A percentile compares a stretch with the other conserved stretches of the same genome.
phyloP scores from a whole-genome alignment of 345 rosid genomes.

The Moringa oleifera region DNA sequence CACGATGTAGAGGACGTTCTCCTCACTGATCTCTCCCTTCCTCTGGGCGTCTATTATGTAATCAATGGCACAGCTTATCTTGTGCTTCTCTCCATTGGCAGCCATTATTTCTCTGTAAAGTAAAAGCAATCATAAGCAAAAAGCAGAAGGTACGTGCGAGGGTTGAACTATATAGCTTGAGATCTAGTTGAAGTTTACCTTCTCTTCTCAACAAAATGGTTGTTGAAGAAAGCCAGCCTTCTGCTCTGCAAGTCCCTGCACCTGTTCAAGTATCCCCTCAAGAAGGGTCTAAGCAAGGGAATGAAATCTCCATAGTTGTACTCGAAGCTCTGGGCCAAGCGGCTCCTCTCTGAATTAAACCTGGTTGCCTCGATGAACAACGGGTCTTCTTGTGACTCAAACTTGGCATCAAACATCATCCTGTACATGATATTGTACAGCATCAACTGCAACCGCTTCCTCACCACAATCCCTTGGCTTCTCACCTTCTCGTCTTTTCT shows the following conservation, averaged over 20 bases:
- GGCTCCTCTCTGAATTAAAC: conserved; percentile 55
- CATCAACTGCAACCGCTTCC: conserved; percentile 56
- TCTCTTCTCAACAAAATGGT: conserved; percentile 37
- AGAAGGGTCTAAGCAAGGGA: conserved; percentile 52
- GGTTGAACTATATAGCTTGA: too few relatives aligned
- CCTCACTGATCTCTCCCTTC: conserved; percentile 59
- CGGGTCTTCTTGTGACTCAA: conserved; percentile 43
- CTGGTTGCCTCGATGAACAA: conserved; percentile 44
- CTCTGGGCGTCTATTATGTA: conserved; percentile 48
- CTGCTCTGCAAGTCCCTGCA: conserved; percentile 54
- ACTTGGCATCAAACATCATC: conserved; percentile 58
- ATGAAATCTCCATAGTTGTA: conserved; percentile 68
- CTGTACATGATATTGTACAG: conserved; percentile 60
- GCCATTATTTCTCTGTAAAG: conserved; percentile 40
- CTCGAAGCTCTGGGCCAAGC: conserved; percentile 58
- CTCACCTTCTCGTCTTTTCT: conserved; percentile 16
- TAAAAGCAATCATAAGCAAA: too few relatives aligned
- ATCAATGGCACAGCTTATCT: conserved; percentile 49
- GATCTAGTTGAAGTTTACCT: conserved; percentile 30
- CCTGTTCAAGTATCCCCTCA: conserved; percentile 54
- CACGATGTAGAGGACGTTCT: conserved; percentile 56
- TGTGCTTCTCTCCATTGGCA: conserved; percentile 41
- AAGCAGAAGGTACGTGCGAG: too few relatives aligned
- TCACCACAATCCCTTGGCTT: conserved; percentile 33
- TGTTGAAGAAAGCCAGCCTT: conserved; percentile 53